Evolutionary conservation across 192 early-diverging fungal species (phyloP), one percentile per base, ranked within the genome.

Genomic region (Coemansia sp.): DNA sequence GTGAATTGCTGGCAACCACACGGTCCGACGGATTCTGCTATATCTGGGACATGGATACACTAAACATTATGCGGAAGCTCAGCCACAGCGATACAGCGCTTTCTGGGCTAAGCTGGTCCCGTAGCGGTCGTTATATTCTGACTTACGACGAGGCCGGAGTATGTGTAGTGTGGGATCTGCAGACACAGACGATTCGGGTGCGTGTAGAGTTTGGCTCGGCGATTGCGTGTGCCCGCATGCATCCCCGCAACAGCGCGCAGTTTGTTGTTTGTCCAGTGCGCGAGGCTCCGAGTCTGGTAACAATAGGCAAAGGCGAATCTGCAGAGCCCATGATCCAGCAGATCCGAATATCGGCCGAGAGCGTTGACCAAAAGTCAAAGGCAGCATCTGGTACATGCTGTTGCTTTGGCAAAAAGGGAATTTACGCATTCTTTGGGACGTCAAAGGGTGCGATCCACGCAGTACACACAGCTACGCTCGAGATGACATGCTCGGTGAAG

Each of bases 11-110:
- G 47, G 94, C 93, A 21, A 87, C 87, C 5, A 93, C 93, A 15
- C 86, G 89, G 52, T 72, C 75, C 5, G 94, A 94, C 64, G 96
- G 96, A 3, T 71, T 77, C 10, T 89, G 90, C 66, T 83, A 84
- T 31, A 81, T 98, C 37, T 93, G 92, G 91, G 94, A 96, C 69
- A 87, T 95, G 82, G 91, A 93, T 57, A 92, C 94, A 4, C 84
- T 87, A n/a, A 86, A 87, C 22, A 74, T 94, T 19, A 78, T 86
- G 28, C 81, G 88, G 14, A 86, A 75, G 34, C 84, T 95, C 7
- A 47, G 75, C 6, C 92, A 93, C 8, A 91, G 95, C 74, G 88
- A 91, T n/a, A 81, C 82, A 10, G 69, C 83, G 19, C 78, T 98
- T 4, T 85, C 87, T 5, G 89, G 92, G 31, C 69, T 96, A 51